Base-by-base conservation (phyloP, 1,284 basidiomycete species). In the Rhodotorula sp. region DNA sequence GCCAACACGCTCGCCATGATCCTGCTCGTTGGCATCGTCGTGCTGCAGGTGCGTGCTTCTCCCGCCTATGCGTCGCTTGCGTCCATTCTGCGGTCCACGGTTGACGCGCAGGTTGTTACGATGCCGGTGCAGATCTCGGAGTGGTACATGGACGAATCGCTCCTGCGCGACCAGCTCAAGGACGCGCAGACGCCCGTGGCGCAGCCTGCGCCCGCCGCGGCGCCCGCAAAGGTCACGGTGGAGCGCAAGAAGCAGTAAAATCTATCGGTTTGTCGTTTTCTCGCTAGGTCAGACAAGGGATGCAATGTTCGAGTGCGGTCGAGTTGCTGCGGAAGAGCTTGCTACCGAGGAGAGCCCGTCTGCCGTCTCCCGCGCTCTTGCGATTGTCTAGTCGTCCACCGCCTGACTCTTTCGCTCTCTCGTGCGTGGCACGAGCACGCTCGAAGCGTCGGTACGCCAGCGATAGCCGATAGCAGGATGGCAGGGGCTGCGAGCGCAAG, bases 221-320 rank as follows among this genome's bases (percentile, higher is more conserved):
- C 53, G 16, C 41, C 62, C 12, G 52, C 46, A 23, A 52, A 45
- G n/a, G 65, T 62, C 34, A 71, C 71, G 16, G 60, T 61, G 48
- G 72, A 76, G 72, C 74, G 72, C 70, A 76, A 76, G 72, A 63
- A 57, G 44, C 71, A 75, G 66, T 75, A 66, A 7, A 21, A 5
- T 34, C 34, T 34, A 34, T 34, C 34, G 41, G 19, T 54, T 23
- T 50, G 17, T 19, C 17, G 49, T 50, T n/a, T 3, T 23, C 21
- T 21, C 49, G 49, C 21, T 10, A 50, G 23, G 23, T 23, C 7
- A 21, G 23, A 13, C 8, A 23, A 10, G 49, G 21, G n/a, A 23
- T 50, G 23, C 49, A 50, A 34, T 2, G 34, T 34, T 34, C 2
- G 3, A 34, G 34, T 34, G 34, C 34, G 34, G 34, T 34, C 2